Evolutionary conservation across 2,329 filamentous ascomycete genomes (phyloP), one percentile per base, ranked within the genome.

Genomic region (Phaeoacremonium minimum): DNA sequence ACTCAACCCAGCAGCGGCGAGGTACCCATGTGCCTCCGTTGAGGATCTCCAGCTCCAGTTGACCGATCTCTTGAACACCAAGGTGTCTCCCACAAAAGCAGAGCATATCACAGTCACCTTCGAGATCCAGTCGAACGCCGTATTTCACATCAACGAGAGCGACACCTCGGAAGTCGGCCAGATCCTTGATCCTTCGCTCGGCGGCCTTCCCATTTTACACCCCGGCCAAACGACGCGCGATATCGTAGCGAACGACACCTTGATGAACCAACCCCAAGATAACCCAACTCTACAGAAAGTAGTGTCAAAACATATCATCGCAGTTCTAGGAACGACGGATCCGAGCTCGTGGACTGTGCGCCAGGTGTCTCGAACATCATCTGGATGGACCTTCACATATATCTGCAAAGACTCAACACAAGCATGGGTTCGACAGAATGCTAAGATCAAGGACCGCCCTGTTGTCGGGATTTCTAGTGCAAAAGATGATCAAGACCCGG

Each of bases 331-430:
- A 16, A 51, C 53, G 7, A 58, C 64, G 4, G 75, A 80, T 42
- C 58, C 57, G 12, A 73, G 73, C 44, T 53, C 52, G 1, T 80
- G 75, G 75, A 50, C 47, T 3, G 52, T 70, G 18, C 60, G 67
- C 15, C 58, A 69, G 14, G 60, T 72, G 15, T 64, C 66, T 16
- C 58, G 66, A 12, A 59, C 51, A 7, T 43, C 63, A 1, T 65
- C 73, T 30, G 73, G 74, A 5, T 78, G 75, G 74, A 62, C 59
- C 1, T 69, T 79, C 36, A 66, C 61, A 4, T 79, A 74, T 43
- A 53, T 66, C 14, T 80, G 76, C 60, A 70, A 65, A 39, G 61
- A 70, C 42, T 79, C 76, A 3, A 56, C 64, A 29, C 62, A 67
- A 42, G 61, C 64, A 22, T 80, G 76, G 76, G 60, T 51, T 26